Percentiles rank a stretch among this genome's conserved stretches.
Conservation (phyloP, 2,329 filamentous ascomycete species). For the Penicillium sp. region DNA sequence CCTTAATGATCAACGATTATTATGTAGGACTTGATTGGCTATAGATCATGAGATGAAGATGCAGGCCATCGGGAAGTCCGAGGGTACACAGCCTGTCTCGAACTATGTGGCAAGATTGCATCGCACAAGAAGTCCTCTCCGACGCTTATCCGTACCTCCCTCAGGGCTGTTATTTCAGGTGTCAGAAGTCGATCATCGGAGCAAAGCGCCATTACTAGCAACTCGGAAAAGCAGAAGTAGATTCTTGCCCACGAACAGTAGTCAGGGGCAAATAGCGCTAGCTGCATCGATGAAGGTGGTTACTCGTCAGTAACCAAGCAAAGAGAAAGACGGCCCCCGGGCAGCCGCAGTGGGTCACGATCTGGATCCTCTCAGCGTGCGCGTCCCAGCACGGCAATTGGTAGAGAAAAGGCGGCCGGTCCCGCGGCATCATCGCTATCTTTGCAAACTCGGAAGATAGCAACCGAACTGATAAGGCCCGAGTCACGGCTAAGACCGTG, state of each 20-base stretch:
- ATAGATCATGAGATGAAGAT: background rate
- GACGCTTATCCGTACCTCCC: background rate
- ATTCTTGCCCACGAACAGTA: background rate
- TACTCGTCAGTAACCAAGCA: background rate
- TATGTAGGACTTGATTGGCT: no score
- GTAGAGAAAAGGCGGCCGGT: background rate
- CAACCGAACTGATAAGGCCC: conserved; percentile 13
- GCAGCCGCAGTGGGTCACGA: conserved; percentile 5
- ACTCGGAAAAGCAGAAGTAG: background rate
- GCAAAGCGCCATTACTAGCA: background rate
- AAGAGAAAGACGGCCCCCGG: background rate
- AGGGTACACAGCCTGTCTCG: background rate
- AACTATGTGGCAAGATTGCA: conserved; percentile 5
- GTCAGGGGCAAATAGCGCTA: background rate
- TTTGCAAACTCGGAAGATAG: conserved; percentile 4
- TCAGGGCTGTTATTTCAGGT: background rate
- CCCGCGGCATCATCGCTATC: conserved; percentile 2
- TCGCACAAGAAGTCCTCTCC: background rate
- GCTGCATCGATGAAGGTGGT: background rate
- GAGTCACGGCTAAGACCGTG: background rate
- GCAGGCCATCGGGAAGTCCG: background rate
- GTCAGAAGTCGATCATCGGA: conserved; percentile 10
- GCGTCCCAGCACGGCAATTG: conserved; percentile 8
- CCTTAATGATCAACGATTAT: background rate
- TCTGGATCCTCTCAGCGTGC: conserved; percentile 2